phyloP scores from a whole-genome alignment of 2,329 filamentous ascomycete genomes.

The Bipolaris bicolor region DNA sequence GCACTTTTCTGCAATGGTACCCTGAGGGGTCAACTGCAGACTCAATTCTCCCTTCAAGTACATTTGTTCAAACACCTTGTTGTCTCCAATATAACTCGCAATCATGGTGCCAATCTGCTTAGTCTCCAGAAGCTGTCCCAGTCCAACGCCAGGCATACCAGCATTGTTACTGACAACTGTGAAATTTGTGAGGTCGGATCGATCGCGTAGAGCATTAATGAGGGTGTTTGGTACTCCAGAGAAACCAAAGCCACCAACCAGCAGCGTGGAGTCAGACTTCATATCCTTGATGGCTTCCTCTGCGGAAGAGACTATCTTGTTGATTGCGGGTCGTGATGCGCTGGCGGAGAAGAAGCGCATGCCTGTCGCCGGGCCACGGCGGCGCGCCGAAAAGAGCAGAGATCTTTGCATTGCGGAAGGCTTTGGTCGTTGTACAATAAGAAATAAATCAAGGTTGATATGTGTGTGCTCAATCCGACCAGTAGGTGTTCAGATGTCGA shows the following conservation, averaged over 20 bases:
- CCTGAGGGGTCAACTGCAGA: constrained; percentile 78
- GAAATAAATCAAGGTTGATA: neutral
- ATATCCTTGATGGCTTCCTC: constrained; percentile 49
- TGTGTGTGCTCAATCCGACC: neutral
- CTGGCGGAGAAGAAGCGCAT: constrained; percentile 46
- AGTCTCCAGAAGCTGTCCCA: constrained; percentile 70
- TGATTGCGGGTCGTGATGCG: constrained; percentile 43
- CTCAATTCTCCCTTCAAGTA: constrained; percentile 77
- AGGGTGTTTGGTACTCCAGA: constrained; percentile 49
- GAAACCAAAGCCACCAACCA: constrained; percentile 50
- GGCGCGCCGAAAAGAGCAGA: constrained; percentile 43
- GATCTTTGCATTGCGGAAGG: constrained; percentile 42
- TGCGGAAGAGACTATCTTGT: constrained; percentile 49
- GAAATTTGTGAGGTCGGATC: constrained; percentile 53
- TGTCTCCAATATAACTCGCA: constrained; percentile 76
- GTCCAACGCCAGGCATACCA: constrained; percentile 71
- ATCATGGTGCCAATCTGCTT: constrained; percentile 76
- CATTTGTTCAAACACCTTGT: constrained; percentile 76
- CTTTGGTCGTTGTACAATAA: neutral
- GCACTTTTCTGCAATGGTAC: constrained; percentile 74
- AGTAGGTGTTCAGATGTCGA: neutral
- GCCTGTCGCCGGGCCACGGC: constrained; percentile 32
- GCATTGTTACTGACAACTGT: constrained; percentile 85
- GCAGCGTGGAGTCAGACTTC: constrained; percentile 45
- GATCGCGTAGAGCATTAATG: constrained; percentile 48